Base-by-base conservation (phyloP, 2,329 filamentous ascomycete genomes). In the Monosporascus ibericus region DNA sequence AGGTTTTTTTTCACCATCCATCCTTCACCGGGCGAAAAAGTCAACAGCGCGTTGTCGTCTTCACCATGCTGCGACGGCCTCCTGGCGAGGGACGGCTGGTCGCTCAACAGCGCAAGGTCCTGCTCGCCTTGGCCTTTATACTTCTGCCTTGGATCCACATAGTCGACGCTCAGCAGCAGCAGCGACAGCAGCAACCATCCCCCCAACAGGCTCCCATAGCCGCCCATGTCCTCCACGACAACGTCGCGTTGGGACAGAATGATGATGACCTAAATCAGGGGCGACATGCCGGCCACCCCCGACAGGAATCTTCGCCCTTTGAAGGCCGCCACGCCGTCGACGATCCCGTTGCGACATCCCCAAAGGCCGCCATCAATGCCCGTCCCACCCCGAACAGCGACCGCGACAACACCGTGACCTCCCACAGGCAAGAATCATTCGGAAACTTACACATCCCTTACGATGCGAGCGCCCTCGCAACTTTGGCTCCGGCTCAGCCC, bases 381-480 rank as follows among this genome's bases (percentile, higher is more conserved):
- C 57, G 50, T 42, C 58, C 55, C 44, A 51, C 49, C 7, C 36
- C 54, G 11, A 39, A 55, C 40, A 46, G 52, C 52, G 54, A 57
- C 52, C 60, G 56, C 49, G 53, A 52, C 47, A 58, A 57, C 55
- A 57, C 59, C 50, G 52, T 61, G 48, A 53, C 58, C 39, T 38
- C 52, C 30, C 27, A 50, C 14, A 52, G 57, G 24, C 54, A 55
- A 24, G 55, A 63, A 48, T 58, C 56, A 44, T 42, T 57, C 36
- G 44, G 49, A 52, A 58, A 62, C 57, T 62, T 57, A 60, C 58
- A 49, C 44, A 57, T 58, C 65, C 71, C 73, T 70, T 67, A 81
- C 75, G 82, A 94, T 87, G 89, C 85, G 90, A 91, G 90, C 91
- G 91, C 91, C 88, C 81, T 94, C 81, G 87, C 88, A 83, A 94